Percentiles rank a stretch among this genome's conserved stretches.
Evolutionary conservation across 2,329 filamentous ascomycete species (phyloP).

Genomic region (Rugonectria rugulosa): DNA sequence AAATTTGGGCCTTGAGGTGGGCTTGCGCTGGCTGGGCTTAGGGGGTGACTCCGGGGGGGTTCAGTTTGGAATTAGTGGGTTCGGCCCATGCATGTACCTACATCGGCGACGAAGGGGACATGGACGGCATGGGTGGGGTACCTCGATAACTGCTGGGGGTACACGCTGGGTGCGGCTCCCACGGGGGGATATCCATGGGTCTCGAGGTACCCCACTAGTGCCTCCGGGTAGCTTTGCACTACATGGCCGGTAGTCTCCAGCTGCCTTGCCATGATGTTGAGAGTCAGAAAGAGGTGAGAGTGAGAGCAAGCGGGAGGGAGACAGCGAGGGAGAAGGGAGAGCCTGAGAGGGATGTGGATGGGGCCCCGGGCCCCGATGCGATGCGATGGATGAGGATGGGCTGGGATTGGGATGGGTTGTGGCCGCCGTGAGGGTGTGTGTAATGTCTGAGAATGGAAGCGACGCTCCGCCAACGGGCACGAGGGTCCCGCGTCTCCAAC

Average conservation of each 20-base stretch:
- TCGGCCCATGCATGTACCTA: not conserved
- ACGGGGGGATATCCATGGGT: constrained; percentile 4
- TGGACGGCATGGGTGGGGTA: constrained; percentile 11
- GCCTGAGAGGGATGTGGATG: too few species aligned
- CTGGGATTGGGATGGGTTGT: constrained; percentile 20
- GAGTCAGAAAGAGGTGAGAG: too few species aligned
- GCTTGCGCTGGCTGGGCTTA: constrained; percentile 4
- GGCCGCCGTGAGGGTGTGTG: constrained; percentile 17
- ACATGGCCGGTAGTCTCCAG: constrained; percentile 1
- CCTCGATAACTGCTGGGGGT: constrained; percentile 3
- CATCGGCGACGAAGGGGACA: constrained; percentile 5
- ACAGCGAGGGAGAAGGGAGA: too few species aligned
- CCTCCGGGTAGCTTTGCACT: constrained; percentile 1
- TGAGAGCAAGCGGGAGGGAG: too few species aligned
- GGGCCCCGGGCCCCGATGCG: too few species aligned
- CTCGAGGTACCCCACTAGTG: constrained; percentile 8
- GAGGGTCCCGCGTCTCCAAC: constrained; percentile 28
- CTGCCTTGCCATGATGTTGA: not conserved
- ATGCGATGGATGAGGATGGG: too few species aligned
- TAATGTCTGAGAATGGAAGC: constrained; percentile 37
- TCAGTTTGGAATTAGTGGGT: constrained; percentile 17
- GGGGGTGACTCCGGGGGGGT: constrained; percentile 9
- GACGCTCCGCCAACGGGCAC: constrained; percentile 40
- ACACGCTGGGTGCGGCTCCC: not conserved
- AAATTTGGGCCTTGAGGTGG: constrained; percentile 12